A percentile compares a stretch with the other conserved stretches of the same genome.
These are phyloP conservation scores for Ziziphus jujuba DNA, from an alignment of 306 rosid genomes.

Conservation along the genomic window DNA sequence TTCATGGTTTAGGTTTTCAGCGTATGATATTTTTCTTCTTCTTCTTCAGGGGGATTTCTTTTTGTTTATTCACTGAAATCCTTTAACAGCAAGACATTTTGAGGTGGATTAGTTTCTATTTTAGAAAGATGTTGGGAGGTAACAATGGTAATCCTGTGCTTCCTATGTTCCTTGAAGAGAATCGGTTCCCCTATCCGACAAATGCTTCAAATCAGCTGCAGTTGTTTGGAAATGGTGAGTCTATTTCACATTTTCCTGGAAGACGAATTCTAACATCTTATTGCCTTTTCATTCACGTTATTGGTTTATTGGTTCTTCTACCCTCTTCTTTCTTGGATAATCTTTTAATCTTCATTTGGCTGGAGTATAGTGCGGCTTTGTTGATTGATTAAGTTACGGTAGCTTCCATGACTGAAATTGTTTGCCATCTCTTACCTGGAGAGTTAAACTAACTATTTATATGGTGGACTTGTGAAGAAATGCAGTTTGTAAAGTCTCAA, in stretches of 20 bases:
- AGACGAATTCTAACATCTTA: neutral
- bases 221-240: slow-evolving; percentile 78
- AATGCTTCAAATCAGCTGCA: slow-evolving; percentile 74
- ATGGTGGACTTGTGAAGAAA: no score
- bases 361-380: neutral
- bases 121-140: slow-evolving; percentile 65
- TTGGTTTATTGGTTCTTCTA: neutral
- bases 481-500: no score
- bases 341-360: neutral
- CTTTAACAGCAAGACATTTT: slow-evolving; percentile 20
- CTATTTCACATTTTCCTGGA: slow-evolving; percentile 16
- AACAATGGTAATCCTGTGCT: slow-evolving; percentile 64
- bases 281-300: neutral
- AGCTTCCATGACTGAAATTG: no score
- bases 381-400: neutral
- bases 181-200: slow-evolving; percentile 52
- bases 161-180: slow-evolving; percentile 73
- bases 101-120: slow-evolving; percentile 18
- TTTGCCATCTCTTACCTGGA: no score
- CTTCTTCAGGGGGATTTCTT: slow-evolving; percentile 36
- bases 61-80: slow-evolving; percentile 16
- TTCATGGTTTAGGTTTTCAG: slow-evolving; percentile 9
- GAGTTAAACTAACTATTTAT: no score
- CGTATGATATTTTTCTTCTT: neutral
- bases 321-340: neutral